Evolutionary conservation across 2,329 filamentous ascomycete genomes (phyloP).

Genomic region (Amesomyces nigricolor): DNA sequence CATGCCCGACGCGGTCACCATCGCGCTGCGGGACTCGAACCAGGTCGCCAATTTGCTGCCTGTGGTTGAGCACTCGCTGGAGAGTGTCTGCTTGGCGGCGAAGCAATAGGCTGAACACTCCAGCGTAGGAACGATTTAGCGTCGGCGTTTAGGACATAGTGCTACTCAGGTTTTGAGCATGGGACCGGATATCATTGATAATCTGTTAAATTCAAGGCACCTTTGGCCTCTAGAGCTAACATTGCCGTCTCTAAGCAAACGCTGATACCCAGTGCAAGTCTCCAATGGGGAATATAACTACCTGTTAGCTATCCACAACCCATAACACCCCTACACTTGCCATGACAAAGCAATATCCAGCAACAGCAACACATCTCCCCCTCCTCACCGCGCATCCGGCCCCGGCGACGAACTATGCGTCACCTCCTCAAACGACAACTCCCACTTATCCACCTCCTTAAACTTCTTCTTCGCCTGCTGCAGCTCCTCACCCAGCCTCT

Average conservation of each 20-base stretch:
- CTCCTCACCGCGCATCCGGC: constrained; percentile 41
- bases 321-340: not conserved
- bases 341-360: not conserved
- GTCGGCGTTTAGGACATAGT: not conserved
- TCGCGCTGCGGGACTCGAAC: constrained; percentile 75
- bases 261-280: constrained; percentile 14
- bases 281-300: constrained; percentile 16
- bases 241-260: constrained; percentile 7
- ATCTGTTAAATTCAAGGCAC: not conserved
- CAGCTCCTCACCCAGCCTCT: constrained; percentile 44
- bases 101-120: too few species aligned
- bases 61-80: constrained; percentile 62
- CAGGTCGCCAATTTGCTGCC: constrained; percentile 63
- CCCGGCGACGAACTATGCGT: constrained; percentile 49
- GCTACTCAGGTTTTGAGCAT: not conserved
- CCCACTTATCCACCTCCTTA: constrained; percentile 63
- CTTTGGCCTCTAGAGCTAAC: not conserved
- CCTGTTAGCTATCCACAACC: constrained; percentile 1
- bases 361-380: not conserved
- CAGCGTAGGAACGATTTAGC: too few species aligned
- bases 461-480: constrained; percentile 58
- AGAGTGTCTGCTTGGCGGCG: constrained; percentile 35
- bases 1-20: constrained; percentile 65
- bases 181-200: not conserved
- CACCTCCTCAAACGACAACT: constrained; percentile 61